A percentile compares a stretch with the other conserved stretches of the same genome.
These are phyloP conservation scores for Gossypium lobatum DNA, from an alignment of 441 rosid species.

Conservation along the genomic window DNA sequence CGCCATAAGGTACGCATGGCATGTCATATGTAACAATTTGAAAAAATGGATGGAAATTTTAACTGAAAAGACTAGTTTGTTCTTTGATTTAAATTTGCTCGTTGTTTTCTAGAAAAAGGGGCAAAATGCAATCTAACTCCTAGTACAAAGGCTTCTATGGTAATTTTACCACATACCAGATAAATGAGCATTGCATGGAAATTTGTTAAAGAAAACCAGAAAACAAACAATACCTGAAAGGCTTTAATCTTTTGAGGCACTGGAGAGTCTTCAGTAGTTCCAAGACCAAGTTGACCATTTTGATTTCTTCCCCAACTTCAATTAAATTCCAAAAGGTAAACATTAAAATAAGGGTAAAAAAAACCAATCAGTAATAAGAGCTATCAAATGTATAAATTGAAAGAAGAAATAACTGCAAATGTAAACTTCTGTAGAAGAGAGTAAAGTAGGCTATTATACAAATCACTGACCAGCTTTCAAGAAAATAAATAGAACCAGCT, in stretches of 20 bases:
- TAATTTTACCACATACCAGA: not conserved
- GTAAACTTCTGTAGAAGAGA: not conserved
- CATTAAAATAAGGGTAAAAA: not conserved
- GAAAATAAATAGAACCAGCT: not conserved
- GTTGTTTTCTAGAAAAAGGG: too few relatives aligned
- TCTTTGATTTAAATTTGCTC: too few relatives aligned
- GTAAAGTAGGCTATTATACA: not conserved
- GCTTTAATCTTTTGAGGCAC: conserved; percentile 88
- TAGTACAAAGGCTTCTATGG: too few relatives aligned
- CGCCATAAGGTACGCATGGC: too few relatives aligned
- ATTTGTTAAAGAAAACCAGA: not conserved
- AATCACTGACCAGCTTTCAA: not conserved
- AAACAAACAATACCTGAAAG: conserved; percentile 57
- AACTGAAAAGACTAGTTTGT: too few relatives aligned
- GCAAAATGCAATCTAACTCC: too few relatives aligned
- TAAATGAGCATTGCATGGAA: not conserved
- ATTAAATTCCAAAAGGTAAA: conserved; percentile 17
- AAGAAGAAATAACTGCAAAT: not conserved
- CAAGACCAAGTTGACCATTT: conserved; percentile 99
- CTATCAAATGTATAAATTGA: not conserved
- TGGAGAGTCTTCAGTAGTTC: conserved; percentile 76
- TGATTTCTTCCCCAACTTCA: conserved; percentile 99
- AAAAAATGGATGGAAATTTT: too few relatives aligned
- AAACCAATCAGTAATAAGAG: not conserved
- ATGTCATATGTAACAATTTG: too few relatives aligned